Evolutionary conservation across 257 asterid genomes (phyloP).

Genomic region (Solanum arcanum): DNA sequence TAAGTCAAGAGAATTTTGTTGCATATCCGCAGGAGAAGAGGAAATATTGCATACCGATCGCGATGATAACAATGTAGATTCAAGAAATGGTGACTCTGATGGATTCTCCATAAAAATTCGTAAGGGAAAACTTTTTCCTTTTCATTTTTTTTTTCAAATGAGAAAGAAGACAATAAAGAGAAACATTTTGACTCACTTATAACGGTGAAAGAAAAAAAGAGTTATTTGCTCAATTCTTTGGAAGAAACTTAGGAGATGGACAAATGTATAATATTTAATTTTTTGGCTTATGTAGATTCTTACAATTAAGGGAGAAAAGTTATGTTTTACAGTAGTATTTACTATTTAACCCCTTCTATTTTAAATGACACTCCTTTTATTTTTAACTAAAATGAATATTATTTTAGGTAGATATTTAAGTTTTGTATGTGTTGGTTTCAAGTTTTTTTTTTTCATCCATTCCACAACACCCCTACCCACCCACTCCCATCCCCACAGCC

Average conservation of each 20-base stretch:
- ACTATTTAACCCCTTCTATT: neutral
- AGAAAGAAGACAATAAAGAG: neutral
- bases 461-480: too few species aligned
- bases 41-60: neutral
- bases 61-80: neutral
- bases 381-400: neutral
- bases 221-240: neutral
- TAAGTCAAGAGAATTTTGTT: neutral
- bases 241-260: neutral
- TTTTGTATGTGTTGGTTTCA: neutral
- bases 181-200: neutral
- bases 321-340: too few species aligned
- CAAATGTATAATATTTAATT: neutral
- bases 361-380: neutral
- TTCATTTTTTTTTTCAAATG: neutral
- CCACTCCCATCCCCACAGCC: too few species aligned
- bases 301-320: neutral
- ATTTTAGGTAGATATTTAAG: too few species aligned
- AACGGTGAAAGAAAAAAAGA: neutral
- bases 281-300: neutral
- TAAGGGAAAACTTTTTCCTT: neutral
- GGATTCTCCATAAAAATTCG: neutral
- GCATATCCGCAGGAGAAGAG: neutral
- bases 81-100: neutral
- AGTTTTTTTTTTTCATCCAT: too few species aligned